phyloP scores from a whole-genome alignment of 306 rosid genomes.

The Quillaja saponaria region DNA sequence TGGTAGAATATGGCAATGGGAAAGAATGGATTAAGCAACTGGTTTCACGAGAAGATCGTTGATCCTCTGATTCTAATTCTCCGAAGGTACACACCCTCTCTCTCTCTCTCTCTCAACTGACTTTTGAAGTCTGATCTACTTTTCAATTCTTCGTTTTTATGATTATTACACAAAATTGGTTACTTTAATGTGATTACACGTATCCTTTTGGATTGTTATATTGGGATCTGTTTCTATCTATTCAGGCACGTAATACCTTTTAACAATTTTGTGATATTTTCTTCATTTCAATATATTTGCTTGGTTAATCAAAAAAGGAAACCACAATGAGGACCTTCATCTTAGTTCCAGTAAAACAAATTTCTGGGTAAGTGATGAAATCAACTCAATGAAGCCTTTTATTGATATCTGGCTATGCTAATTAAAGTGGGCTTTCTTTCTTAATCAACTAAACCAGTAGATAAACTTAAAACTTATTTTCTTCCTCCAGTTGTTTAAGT shows the following conservation, averaged over 20 bases:
- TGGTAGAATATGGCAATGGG: slow-evolving; percentile 33
- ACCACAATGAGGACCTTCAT: not conserved
- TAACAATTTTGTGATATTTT: not conserved
- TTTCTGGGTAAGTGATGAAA: not conserved
- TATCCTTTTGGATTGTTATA: not conserved
- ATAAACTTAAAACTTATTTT: no score
- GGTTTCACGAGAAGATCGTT: slow-evolving; percentile 65
- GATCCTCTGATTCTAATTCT: slow-evolving; percentile 72
- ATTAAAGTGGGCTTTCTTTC: not conserved
- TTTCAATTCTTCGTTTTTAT: not conserved
- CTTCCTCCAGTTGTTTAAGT: no score
- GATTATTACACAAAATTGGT: not conserved
- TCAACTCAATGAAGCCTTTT: not conserved
- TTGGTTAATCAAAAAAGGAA: not conserved
- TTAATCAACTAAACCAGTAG: not conserved
- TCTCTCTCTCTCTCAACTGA: slow-evolving; percentile 12
- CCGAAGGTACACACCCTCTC: slow-evolving; percentile 51
- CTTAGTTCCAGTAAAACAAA: not conserved
- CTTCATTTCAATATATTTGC: slow-evolving; percentile 19
- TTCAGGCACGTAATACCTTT: not conserved
- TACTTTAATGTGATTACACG: not conserved
- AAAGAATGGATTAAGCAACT: slow-evolving; percentile 30
- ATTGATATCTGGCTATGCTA: slow-evolving; percentile 18
- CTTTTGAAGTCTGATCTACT: no score
- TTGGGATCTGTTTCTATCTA: slow-evolving; percentile 19